Evolutionary conservation across 2,329 filamentous ascomycete genomes (phyloP), one percentile per base, ranked within the genome.

Genomic region (Aspergillus novoparasiticus): DNA sequence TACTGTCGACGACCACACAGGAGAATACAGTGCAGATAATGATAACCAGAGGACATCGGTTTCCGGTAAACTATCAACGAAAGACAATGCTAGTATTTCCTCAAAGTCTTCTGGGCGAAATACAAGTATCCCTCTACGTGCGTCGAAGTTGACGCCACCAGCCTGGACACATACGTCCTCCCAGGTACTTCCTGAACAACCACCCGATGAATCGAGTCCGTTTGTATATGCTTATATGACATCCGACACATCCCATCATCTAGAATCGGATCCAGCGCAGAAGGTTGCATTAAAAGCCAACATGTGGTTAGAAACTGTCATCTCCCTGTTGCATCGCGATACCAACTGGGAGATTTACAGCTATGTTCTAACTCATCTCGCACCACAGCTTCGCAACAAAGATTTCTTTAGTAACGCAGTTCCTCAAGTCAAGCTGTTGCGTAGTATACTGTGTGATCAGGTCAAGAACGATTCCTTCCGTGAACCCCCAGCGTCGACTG

Each of bases 271-370:
- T 2, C 36, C 66, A 6, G 60, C 69, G 39, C 78, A 77, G 61
- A 74, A 79, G n/a, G 77, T 80, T 2, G 78, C 84, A 9, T 79
- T 93, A 59, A 85, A 87, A 59, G 84, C 90, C 54, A 83, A 84
- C 16, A 78, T 84, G 46, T 97, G 93, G 91, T 83, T 96, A n/a
- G 90, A 94, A 66, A 84, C 88, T 12, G 83, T 96, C 43, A 86
- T 92, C 30, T 83, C 84, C n/a, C 80, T 95, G n/a, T 80, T 96
- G 50, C 87, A 90, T 67, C 85, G 88, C 60, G 90, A 90, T 46
- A 86, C 87, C 55, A 90, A 95, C 65, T 98, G 94, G 94, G 93
- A 98, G 74, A 83, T 96, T 1, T 97, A 96, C 81, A 94, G 92
- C 77, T 97, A 94, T 74, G 86, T 94, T 21, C 82, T 99, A 34